Evolutionary conservation across 129 eudicot species (phyloP).

Genomic region (Lactuca sativa): DNA sequence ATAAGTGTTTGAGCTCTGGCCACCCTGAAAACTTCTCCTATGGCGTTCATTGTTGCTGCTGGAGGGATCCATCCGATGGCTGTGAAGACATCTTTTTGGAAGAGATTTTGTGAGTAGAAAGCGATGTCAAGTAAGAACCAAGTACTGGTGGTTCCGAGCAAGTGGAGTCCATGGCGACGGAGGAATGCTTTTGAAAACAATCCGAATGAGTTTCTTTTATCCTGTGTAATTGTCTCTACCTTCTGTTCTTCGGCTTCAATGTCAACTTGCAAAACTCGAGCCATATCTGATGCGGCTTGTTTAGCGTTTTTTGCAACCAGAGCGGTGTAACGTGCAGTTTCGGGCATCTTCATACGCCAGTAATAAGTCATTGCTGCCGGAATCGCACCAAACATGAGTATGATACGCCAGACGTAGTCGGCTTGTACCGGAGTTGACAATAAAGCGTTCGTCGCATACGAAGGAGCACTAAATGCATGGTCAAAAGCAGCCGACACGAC

Average conservation of each 20-base stretch:
- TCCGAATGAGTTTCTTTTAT: constrained; percentile 36
- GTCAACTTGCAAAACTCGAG: constrained; percentile 49
- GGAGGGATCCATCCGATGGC: constrained; percentile 57
- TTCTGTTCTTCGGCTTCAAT: constrained; percentile 39
- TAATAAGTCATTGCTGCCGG: constrained; percentile 61
- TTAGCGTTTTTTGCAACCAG: constrained; percentile 53
- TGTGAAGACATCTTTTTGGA: constrained; percentile 56
- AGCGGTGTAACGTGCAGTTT: constrained; percentile 69
- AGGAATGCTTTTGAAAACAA: constrained; percentile 41
- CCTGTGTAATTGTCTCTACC: constrained; percentile 15
- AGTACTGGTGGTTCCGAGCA: constrained; percentile 51
- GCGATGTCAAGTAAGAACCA: constrained; percentile 70
- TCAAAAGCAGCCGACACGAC: constrained; percentile 45
- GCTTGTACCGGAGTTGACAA: constrained; percentile 40
- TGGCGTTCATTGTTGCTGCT: constrained; percentile 52
- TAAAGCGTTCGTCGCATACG: constrained; percentile 21
- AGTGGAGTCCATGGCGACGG: constrained; percentile 53
- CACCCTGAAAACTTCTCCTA: constrained; percentile 43
- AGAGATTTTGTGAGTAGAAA: constrained; percentile 52
- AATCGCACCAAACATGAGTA: constrained; percentile 57
- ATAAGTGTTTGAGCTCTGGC: constrained; percentile 66
- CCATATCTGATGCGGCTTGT: constrained; percentile 55
- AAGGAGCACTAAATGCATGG: constrained; percentile 25
- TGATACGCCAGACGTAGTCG: constrained; percentile 55
- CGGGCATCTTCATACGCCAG: constrained; percentile 75